Evolutionary conservation across 1,139 yeast genomes (phyloP).

Genomic region (Saccharomyces pastorianus): DNA sequence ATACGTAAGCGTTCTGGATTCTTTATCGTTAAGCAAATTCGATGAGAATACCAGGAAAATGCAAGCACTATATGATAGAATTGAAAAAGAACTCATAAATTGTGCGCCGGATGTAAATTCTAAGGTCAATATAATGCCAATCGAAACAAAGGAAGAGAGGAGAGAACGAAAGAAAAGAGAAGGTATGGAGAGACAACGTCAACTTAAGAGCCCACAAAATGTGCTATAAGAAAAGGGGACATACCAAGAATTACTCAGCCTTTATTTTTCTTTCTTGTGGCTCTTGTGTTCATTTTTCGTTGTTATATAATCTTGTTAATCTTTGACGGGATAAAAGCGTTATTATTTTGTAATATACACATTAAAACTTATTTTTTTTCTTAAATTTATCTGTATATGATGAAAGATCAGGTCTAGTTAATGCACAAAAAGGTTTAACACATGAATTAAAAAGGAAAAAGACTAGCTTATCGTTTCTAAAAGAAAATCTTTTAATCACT

Average conservation of each 20-base stretch:
- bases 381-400: not conserved
- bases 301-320: not conserved
- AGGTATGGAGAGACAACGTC: constrained; percentile 46
- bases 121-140: constrained; percentile 6
- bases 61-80: constrained; percentile 40
- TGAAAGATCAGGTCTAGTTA: constrained; percentile 2
- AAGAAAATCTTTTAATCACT: not conserved
- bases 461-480: not conserved
- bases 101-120: not conserved
- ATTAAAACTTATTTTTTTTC: not conserved
- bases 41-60: constrained; percentile 53
- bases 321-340: not conserved
- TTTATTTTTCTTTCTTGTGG: not conserved
- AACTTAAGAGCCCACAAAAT: constrained; percentile 3
- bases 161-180: constrained; percentile 51
- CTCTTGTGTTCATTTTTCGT: not conserved
- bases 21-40: constrained; percentile 51
- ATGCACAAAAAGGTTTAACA: constrained; percentile 4
- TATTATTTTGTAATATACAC: not conserved
- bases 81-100: constrained; percentile 32
- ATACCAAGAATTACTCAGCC: not conserved
- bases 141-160: constrained; percentile 49
- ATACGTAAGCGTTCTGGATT: constrained; percentile 44
- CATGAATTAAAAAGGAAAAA: not conserved
- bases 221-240: not conserved